Conservation (phyloP, 139 green algal genomes). For the Marvania coccoides region DNA sequence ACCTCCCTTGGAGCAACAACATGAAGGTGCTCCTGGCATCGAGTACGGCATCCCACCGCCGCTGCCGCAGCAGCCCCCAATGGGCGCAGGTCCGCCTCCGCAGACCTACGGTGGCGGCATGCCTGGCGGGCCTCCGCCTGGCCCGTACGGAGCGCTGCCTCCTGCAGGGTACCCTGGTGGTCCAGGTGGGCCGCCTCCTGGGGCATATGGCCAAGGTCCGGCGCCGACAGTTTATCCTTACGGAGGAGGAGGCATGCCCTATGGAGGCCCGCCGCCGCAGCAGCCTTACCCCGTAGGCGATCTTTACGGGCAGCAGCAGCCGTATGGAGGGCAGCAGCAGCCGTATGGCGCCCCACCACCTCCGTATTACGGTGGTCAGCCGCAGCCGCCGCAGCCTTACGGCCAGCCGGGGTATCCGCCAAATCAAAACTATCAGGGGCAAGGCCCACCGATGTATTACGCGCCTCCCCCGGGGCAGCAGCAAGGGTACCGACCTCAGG, state of each 20-base stretch:
- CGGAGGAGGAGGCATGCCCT: too few species aligned
- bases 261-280: too few species aligned
- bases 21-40: neutral
- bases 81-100: neutral
- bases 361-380: neutral
- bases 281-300: too few species aligned
- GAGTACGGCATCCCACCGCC: slow-evolving; percentile 6
- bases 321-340: too few species aligned
- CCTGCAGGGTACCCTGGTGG: slow-evolving; percentile 4
- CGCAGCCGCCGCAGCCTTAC: too few species aligned
- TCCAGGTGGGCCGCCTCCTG: neutral
- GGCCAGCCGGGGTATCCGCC: too few species aligned
- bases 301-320: too few species aligned
- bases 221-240: too few species aligned
- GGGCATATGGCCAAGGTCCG: too few species aligned
- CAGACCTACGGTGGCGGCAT: neutral
- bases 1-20: too few species aligned
- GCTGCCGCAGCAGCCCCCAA: neutral
- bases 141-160: neutral
- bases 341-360: too few species aligned
- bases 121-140: neutral
- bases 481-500: neutral
- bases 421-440: too few species aligned
- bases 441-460: neutral
- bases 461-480: neutral